Percentiles rank a stretch among this genome's conserved stretches.
phyloP scores from a whole-genome alignment of 495 filamentous ascomycete species.

The Penicillium crystallinum region DNA sequence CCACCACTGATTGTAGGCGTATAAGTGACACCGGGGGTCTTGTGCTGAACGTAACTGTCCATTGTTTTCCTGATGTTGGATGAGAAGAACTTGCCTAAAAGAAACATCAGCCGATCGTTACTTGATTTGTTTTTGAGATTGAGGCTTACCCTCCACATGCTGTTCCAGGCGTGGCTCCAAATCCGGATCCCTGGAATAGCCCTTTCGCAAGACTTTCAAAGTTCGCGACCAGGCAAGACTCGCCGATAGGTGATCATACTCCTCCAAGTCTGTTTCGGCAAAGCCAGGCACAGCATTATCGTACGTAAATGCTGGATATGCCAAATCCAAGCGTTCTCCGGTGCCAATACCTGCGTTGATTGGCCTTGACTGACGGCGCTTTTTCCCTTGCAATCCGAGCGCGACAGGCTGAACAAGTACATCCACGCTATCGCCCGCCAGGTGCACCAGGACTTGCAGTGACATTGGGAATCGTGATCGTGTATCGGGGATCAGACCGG shows the following conservation, averaged over 20 bases:
- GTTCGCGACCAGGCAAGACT: constrained; percentile 53
- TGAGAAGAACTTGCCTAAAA: constrained; percentile 44
- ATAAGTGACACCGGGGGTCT: constrained; percentile 52
- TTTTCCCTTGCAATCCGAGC: constrained; percentile 62
- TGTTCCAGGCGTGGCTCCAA: constrained; percentile 56
- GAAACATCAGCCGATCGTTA: neutral
- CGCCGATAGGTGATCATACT: constrained; percentile 49
- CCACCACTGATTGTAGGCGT: constrained; percentile 63
- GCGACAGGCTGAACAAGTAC: constrained; percentile 44
- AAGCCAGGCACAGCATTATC: constrained; percentile 49
- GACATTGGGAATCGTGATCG: constrained; percentile 43
- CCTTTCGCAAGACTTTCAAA: constrained; percentile 46
- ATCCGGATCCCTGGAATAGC: constrained; percentile 55
- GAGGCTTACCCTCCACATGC: constrained; percentile 49
- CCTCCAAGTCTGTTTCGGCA: constrained; percentile 48
- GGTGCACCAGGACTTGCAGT: constrained; percentile 49
- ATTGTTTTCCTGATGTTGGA: constrained; percentile 44
- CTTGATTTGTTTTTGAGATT: neutral
- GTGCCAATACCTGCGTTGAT: constrained; percentile 52
- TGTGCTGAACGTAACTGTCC: constrained; percentile 46
- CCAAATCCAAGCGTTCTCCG: constrained; percentile 40
- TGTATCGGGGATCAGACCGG: constrained; percentile 46
- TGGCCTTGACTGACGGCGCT: constrained; percentile 38
- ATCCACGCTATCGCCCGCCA: constrained; percentile 46
- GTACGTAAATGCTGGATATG: constrained; percentile 45